Evolutionary conservation across 306 rosid genomes (phyloP), one percentile per base, ranked within the genome.

Genomic region (Pachyrhizus erosus): DNA sequence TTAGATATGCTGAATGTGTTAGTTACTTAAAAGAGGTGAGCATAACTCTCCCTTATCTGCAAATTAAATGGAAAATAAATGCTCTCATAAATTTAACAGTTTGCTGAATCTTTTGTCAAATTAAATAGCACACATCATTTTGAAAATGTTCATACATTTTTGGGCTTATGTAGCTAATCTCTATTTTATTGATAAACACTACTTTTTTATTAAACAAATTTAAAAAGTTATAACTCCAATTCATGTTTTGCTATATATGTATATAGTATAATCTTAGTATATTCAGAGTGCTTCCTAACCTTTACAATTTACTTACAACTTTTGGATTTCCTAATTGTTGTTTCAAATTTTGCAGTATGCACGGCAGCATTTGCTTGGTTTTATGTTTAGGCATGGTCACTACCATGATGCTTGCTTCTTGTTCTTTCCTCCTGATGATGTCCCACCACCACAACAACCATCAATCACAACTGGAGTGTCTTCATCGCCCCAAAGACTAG

Each of bases 321-420:
- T 46, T 46, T 62, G 57, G 48, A 39, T 73, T 62, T 86, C 66
- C 78, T 84, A 20, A 78, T 77, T 49, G 40, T 82, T 39, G 8
- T 68, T 86, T 70, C 10, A 69, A 86, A 76, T 62, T 80, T 88
- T 91, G 91, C 93, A 95, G 99, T 91, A 90, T 76, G 97, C 94
- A 73, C 94, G 96, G n/a, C 98, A 90, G 79, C 86, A 93, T 80
- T 90, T 95, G 93, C 96, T 95, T 74, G 88, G 91, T 68, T 95
- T 95, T 88, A 90, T 95, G 97, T 93, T 95, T 84, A 90, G 86
- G 88, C 97, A 95, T 80, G 99, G 93, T 46, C 97, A 91, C 76
- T 93, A 89, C 83, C 90, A 74, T 75, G 99, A 91, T 49, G 99
- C 96, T 78, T 95, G 99, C 91, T 48, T 80, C 84, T 84, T 95